These are phyloP conservation scores for Vitis vinifera DNA, from an alignment of 164 flowering plant genomes.

Conservation along the genomic window DNA sequence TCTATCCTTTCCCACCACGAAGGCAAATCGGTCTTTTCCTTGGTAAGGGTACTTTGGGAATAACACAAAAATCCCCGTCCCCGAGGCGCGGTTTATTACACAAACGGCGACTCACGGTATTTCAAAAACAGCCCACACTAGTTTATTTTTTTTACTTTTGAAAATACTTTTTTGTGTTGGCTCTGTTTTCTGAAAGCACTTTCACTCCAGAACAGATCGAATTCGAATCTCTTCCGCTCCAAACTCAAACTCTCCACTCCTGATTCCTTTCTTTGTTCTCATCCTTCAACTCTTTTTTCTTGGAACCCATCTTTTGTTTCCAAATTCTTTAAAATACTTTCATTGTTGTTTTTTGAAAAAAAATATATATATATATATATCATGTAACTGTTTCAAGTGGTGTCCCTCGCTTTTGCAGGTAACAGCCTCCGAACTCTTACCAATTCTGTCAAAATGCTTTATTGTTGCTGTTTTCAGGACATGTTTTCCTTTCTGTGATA, in stretches of 20 bases:
- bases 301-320: not conserved
- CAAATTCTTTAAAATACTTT: not conserved
- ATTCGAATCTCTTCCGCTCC: not conserved
- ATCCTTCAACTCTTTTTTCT: constrained; percentile 1
- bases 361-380: too few relatives aligned
- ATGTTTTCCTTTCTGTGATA: not conserved
- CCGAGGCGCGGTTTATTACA: not conserved
- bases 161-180: not conserved
- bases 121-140: not conserved
- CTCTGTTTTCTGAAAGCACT: not conserved
- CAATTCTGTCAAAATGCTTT: not conserved
- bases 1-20: too few relatives aligned
- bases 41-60: constrained; percentile 4
- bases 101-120: constrained; percentile 4
- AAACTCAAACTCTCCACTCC: not conserved
- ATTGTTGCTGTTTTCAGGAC: not conserved
- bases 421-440: not conserved
- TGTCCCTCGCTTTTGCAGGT: not conserved
- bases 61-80: not conserved
- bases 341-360: not conserved
- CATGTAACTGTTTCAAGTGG: not conserved
- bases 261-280: constrained; percentile 7
- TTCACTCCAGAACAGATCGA: not conserved
- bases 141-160: not conserved
- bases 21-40: too few relatives aligned